A percentile compares a stretch with the other conserved stretches of the same genome.
Evolutionary conservation across 768 basidiomycete genomes (phyloP).

Genomic region (Tulasnella sp.): DNA sequence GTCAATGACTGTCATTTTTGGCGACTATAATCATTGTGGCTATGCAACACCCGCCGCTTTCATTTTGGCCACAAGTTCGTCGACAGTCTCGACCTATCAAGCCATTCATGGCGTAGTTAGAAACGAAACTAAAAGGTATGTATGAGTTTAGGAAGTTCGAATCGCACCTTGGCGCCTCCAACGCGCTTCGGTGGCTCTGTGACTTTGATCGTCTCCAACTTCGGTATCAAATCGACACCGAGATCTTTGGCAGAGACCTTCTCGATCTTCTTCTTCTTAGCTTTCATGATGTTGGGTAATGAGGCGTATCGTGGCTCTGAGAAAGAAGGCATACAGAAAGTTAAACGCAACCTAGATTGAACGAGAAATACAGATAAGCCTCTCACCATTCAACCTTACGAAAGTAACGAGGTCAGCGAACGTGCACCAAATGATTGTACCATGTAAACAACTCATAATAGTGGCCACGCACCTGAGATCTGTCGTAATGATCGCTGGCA

Average conservation of each 20-base stretch:
- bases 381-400: conserved; percentile 57
- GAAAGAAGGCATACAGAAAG: neutral
- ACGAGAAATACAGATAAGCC: neutral
- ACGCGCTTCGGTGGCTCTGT: conserved; percentile 81
- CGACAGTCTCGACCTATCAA: conserved; percentile 62
- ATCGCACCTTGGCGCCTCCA: conserved; percentile 74
- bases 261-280: conserved; percentile 96
- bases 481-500: conserved; percentile 85
- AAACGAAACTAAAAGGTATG: neutral
- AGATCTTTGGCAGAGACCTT: conserved; percentile 71
- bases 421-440: neutral
- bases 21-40: no score
- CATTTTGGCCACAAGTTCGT: conserved; percentile 78
- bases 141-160: neutral
- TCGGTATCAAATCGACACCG: conserved; percentile 70
- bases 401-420: neutral
- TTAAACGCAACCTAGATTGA: neutral
- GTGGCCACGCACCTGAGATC: conserved; percentile 64
- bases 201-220: conserved; percentile 77
- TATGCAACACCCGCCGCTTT: conserved; percentile 61
- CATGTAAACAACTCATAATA: neutral
- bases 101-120: neutral
- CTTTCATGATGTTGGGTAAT: conserved; percentile 96
- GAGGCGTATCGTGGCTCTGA: conserved; percentile 93
- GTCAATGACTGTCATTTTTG: neutral